Evolutionary conservation across 2,329 filamentous ascomycete species (phyloP).

Genomic region (Fusarium poae): DNA sequence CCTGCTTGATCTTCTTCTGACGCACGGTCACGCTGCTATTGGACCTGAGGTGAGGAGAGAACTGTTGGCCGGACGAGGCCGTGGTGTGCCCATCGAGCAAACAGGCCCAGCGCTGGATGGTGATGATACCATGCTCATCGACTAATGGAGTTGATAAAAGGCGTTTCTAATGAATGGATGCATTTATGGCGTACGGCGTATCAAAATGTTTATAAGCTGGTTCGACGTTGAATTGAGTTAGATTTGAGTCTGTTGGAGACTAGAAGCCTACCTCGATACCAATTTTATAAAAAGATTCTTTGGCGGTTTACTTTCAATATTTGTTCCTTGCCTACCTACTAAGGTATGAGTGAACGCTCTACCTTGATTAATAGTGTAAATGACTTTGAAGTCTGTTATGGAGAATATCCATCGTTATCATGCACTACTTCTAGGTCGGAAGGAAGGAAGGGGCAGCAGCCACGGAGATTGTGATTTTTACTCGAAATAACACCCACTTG

Average conservation of each 20-base stretch:
- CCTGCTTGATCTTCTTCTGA: constrained; percentile 85
- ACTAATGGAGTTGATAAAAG: constrained; percentile 52
- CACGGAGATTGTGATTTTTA: neutral
- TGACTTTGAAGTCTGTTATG: neutral
- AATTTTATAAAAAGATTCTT: constrained; percentile 33
- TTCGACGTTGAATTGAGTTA: constrained; percentile 45
- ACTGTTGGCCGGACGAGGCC: constrained; percentile 85
- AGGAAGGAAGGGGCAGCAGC: neutral
- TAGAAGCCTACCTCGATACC: constrained; percentile 45
- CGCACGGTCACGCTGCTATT: constrained; percentile 87
- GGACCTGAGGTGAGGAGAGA: constrained; percentile 92
- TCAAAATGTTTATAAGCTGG: constrained; percentile 40
- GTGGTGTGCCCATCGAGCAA: constrained; percentile 77
- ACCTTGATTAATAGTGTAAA: neutral
- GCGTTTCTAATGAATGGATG: constrained; percentile 45
- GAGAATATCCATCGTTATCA: too few species aligned
- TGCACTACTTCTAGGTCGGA: too few species aligned
- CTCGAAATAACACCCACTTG: neutral
- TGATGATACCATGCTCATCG: constrained; percentile 92
- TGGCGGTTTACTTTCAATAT: neutral
- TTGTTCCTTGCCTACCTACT: neutral
- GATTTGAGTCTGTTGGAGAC: constrained; percentile 38
- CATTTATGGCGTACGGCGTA: constrained; percentile 47
- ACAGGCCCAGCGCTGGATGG: constrained; percentile 71
- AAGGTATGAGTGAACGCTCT: neutral